phyloP scores from a whole-genome alignment of 148 eudicot species.

The Rhododendron simsii region DNA sequence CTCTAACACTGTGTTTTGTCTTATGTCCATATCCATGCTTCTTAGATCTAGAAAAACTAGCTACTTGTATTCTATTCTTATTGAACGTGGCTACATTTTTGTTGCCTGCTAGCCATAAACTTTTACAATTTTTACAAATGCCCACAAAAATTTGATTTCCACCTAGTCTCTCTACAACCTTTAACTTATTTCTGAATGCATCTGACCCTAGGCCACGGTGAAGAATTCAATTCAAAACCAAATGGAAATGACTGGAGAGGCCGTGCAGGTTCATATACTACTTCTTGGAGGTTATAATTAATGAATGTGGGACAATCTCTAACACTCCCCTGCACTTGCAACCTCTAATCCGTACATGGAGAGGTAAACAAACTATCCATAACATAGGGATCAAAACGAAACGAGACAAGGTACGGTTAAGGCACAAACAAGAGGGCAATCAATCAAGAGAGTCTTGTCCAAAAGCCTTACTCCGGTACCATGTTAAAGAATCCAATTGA shows the following conservation, averaged over 20 bases:
- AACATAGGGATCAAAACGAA: background rate
- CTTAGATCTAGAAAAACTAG: background rate
- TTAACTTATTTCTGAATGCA: slow-evolving; percentile 1
- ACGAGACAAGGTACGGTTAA: too few species aligned
- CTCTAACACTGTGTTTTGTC: background rate
- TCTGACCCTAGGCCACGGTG: background rate
- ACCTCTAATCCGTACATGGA: background rate
- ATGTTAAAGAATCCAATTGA: background rate
- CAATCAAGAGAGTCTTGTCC: background rate
- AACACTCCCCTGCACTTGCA: background rate
- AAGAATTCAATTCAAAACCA: too few species aligned
- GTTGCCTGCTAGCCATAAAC: background rate
- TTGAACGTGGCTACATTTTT: background rate
- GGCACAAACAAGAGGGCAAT: background rate
- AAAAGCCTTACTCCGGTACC: background rate
- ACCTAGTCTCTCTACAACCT: background rate
- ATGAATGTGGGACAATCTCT: background rate
- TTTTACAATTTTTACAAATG: background rate
- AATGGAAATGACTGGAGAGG: too few species aligned
- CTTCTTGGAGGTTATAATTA: too few species aligned
- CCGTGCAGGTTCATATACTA: too few species aligned
- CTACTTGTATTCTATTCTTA: background rate
- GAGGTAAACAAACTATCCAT: background rate
- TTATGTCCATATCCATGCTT: too few species aligned
- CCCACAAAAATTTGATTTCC: background rate